Conservation (phyloP, 495 filamentous ascomycete species). For the Halenospora varia region DNA sequence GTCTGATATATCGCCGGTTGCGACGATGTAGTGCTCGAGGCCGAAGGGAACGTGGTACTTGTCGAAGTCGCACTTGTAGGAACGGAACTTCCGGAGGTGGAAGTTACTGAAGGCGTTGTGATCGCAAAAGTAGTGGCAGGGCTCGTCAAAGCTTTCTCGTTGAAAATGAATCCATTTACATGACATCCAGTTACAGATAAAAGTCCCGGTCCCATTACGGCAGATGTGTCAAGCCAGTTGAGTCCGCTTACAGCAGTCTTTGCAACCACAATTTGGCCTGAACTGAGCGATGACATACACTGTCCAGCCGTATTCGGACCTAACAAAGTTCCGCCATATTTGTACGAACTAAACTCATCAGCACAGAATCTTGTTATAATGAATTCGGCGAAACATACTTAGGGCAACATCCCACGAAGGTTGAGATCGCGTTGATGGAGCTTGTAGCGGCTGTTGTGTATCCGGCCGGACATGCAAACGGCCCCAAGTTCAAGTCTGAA, state of each 20-base stretch:
- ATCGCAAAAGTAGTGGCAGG: not conserved
- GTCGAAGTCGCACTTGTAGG: not conserved
- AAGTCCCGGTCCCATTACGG: not conserved
- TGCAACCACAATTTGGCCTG: not conserved
- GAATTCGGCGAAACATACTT: constrained; percentile 9
- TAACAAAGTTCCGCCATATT: not conserved
- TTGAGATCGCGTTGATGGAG: constrained; percentile 1
- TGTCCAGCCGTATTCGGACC: not conserved
- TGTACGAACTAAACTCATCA: not conserved
- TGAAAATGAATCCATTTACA: not conserved
- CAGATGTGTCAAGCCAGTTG: not conserved
- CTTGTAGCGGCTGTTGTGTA: not conserved
- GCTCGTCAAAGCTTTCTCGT: not conserved
- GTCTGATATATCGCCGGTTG: too few relatives aligned
- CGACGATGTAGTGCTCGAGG: not conserved
- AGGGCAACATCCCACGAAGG: not conserved
- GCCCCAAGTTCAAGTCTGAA: not conserved
- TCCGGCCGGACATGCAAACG: not conserved
- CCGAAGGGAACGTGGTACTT: not conserved
- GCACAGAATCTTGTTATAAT: not conserved
- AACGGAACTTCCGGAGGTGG: not conserved
- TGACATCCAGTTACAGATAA: not conserved
- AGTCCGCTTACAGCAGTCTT: not conserved
- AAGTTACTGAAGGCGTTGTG: not conserved
- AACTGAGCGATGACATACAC: not conserved